Base-by-base conservation (phyloP, 805 yeast genomes). In the Kurtzmaniella fragi region DNA sequence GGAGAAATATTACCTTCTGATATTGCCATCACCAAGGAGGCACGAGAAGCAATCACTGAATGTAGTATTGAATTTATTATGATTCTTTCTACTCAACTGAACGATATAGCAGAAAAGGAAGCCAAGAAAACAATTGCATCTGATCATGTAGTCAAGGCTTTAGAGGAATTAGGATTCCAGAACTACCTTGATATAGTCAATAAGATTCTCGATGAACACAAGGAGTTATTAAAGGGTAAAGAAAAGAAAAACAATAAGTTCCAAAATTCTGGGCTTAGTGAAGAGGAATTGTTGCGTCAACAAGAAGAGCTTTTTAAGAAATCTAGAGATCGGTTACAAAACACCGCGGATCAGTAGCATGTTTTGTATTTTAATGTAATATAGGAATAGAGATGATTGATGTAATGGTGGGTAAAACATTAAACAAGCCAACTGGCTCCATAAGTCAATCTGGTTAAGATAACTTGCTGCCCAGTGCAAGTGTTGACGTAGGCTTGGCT, bases 1-100 rank as follows among this genome's bases (percentile, higher is more conserved):
- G 75, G 89, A 3, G 99, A 93, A 53, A 85, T 93, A 27, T 70
- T 91, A 25, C 96, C 96, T 13, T 66, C 78, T n/a, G 97, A 90
- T 54, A 71, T 86, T 41, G 80, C 90, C 5, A 88, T 91, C 50
- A 80, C 95, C 31, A 85, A 90, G 49, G 98, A 93, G 48, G 95
- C 97, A 2, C 72, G 97, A 42, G 98, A 91, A 54, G 93, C 95
- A 32, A 77, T 93, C 33, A 91, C 95, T 32, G 97, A 93, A 57
- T 91, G 96, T 60, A 89, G 97, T 52, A 88, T 93, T 40, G 96
- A 89, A 62, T 91, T 93, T 59, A 83, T 93, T 43, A 91, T 93
- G 95, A 87, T 91, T 42, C 68, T 91, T 32, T 84, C 96, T 9
- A 87, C 95, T 2, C 95, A 89, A 63, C 83, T 91, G 40, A 90